Evolutionary conservation across 1,284 basidiomycete genomes (phyloP).

Genomic region (Dichomitus squalens): DNA sequence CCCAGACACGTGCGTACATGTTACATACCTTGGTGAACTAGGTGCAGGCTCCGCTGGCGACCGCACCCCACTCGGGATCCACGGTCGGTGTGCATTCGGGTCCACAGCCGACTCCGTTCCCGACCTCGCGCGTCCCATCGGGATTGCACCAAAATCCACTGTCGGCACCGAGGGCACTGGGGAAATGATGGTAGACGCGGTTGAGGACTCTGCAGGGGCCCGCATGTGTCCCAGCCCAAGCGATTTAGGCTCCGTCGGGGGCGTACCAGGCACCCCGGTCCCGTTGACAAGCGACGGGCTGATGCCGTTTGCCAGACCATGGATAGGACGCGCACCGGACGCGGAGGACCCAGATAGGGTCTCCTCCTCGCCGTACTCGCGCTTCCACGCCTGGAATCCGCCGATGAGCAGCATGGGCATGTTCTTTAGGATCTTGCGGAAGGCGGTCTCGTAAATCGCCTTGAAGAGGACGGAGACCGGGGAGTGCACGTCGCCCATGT

Average conservation of each 20-base stretch:
- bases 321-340: slow-evolving; percentile 8
- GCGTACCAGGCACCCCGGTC: slow-evolving; percentile 15
- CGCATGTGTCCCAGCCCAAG: slow-evolving; percentile 25
- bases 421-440: slow-evolving; percentile 72
- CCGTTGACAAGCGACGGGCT: slow-evolving; percentile 24
- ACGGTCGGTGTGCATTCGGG: slow-evolving; percentile 25
- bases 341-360: slow-evolving; percentile 38
- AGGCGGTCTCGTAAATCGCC: slow-evolving; percentile 75
- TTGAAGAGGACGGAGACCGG: slow-evolving; percentile 65
- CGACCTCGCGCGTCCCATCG: slow-evolving; percentile 25
- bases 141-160: slow-evolving; percentile 26
- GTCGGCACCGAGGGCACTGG: slow-evolving; percentile 28
- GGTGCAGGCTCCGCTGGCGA: slow-evolving; percentile 24
- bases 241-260: slow-evolving; percentile 16
- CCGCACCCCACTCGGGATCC: slow-evolving; percentile 26
- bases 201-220: slow-evolving; percentile 31
- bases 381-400: slow-evolving; percentile 84
- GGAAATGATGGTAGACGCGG: slow-evolving; percentile 22
- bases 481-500: slow-evolving; percentile 50
- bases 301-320: slow-evolving; percentile 18
- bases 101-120: slow-evolving; percentile 30
- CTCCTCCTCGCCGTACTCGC: slow-evolving; percentile 59
- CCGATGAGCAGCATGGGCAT: slow-evolving; percentile 87
- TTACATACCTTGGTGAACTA: slow-evolving; percentile 26
- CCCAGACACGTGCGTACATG: not conserved